These are phyloP conservation scores for Coelastrella sp. DNA, from an alignment of 139 green algal species.

Conservation along the genomic window DNA sequence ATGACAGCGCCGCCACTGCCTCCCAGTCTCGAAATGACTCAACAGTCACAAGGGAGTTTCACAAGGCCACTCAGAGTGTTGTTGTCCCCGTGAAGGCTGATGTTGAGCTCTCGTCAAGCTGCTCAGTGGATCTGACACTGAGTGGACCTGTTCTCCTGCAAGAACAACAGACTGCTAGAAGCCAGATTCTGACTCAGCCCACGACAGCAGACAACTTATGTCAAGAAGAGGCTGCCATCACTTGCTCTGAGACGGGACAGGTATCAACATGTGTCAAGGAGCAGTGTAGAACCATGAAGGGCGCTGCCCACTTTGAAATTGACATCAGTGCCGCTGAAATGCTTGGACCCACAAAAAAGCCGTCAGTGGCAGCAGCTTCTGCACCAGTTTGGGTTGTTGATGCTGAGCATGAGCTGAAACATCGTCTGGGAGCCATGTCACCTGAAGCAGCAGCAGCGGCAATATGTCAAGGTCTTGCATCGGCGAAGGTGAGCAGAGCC, in stretches of 20 bases:
- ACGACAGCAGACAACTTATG: too few relatives aligned
- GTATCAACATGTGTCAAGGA: too few relatives aligned
- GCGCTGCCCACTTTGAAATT: too few relatives aligned
- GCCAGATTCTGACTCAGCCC: too few relatives aligned
- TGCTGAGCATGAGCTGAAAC: neutral
- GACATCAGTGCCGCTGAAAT: too few relatives aligned
- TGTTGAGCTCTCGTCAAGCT: neutral
- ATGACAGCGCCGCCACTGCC: neutral
- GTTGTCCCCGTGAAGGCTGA: neutral
- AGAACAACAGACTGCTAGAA: neutral
- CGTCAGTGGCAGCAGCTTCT: neutral
- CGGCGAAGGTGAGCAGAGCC: neutral
- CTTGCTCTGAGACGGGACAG: too few relatives aligned
- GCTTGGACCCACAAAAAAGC: neutral
- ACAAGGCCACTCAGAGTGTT: neutral
- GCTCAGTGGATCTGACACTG: neutral
- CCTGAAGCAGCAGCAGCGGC: constrained; percentile 5
- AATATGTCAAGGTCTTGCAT: neutral
- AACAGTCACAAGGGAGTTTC: neutral
- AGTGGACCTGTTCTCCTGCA: neutral
- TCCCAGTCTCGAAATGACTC: neutral
- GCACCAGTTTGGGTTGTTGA: neutral
- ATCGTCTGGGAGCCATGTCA: constrained; percentile 2
- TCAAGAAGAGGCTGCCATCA: too few relatives aligned
- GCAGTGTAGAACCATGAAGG: too few relatives aligned